Percentiles rank a stretch among this genome's conserved stretches.
These are phyloP conservation scores for Panicum hallii DNA, from an alignment of 202 grass and related monocot species.

Conservation along the genomic window DNA sequence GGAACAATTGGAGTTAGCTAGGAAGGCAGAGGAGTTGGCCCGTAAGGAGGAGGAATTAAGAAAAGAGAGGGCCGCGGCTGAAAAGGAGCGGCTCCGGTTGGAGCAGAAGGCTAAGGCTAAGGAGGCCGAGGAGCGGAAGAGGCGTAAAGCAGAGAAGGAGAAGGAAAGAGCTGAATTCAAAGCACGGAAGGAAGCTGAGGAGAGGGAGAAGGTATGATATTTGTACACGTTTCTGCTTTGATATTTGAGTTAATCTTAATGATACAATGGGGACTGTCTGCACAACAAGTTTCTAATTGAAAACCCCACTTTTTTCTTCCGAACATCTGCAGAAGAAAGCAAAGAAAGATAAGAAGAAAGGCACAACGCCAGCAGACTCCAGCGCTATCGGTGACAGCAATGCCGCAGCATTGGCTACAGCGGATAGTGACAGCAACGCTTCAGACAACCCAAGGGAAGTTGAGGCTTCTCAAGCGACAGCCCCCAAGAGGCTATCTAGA, in stretches of 20 bases:
- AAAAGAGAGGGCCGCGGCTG: constrained; percentile 66
- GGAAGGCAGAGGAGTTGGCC: constrained; percentile 65
- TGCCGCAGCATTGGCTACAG: constrained; percentile 27
- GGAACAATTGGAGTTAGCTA: constrained; percentile 63
- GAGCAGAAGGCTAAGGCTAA: constrained; percentile 95
- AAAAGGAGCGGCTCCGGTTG: constrained; percentile 66
- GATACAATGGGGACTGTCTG: neutral
- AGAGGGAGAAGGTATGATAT: constrained; percentile 69
- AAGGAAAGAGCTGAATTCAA: constrained; percentile 73
- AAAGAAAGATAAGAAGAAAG: constrained; percentile 69
- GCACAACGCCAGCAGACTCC: constrained; percentile 7
- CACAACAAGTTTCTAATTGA: constrained; percentile 27
- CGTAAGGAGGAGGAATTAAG: constrained; percentile 62
- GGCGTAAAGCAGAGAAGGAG: constrained; percentile 68
- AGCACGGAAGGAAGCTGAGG: constrained; percentile 79
- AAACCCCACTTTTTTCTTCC: neutral
- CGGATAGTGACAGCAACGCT: constrained; percentile 45
- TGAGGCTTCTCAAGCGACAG: constrained; percentile 32
- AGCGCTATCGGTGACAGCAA: constrained; percentile 28
- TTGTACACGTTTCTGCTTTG: constrained; percentile 27
- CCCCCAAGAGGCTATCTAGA: constrained; percentile 40
- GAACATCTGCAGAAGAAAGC: constrained; percentile 70
- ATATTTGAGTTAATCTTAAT: constrained; percentile 4
- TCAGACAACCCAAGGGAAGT: constrained; percentile 39
- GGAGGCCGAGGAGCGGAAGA: constrained; percentile 95